Percentiles rank a stretch among this genome's conserved stretches.
phyloP scores from a whole-genome alignment of 1,284 basidiomycete genomes.

The Cryptococcus amylolentus region DNA sequence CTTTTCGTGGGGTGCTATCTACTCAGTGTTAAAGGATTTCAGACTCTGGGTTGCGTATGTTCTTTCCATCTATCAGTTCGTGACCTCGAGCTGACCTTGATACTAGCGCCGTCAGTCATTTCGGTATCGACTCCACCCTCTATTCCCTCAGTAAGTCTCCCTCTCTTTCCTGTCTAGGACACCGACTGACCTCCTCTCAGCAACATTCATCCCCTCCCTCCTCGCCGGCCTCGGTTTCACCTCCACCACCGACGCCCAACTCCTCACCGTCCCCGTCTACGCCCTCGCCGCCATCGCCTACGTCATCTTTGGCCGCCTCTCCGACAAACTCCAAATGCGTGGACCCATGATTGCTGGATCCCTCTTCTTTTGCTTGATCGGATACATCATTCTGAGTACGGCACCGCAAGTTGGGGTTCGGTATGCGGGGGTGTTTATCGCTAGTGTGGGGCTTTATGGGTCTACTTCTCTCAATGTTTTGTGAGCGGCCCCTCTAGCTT shows the following conservation, averaged over 20 bases:
- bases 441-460: slow-evolving; percentile 12
- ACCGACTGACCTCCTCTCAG: background rate
- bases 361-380: slow-evolving; percentile 11
- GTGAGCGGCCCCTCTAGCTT: background rate
- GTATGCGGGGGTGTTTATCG: slow-evolving; percentile 16
- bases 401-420: slow-evolving; percentile 10
- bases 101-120: slow-evolving; percentile 8
- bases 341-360: slow-evolving; percentile 18
- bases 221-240: slow-evolving; percentile 24
- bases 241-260: slow-evolving; percentile 24
- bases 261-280: slow-evolving; percentile 31
- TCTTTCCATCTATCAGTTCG: background rate
- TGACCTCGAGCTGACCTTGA: background rate
- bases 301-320: slow-evolving; percentile 9
- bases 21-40: slow-evolving; percentile 4
- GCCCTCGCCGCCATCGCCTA: slow-evolving; percentile 20
- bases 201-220: slow-evolving; percentile 30
- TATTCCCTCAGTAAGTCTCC: slow-evolving; percentile 8
- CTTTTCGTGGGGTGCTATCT: slow-evolving; percentile 4
- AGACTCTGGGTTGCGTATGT: slow-evolving; percentile 1
- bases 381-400: slow-evolving; percentile 14
- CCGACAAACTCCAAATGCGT: slow-evolving; percentile 18
- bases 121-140: slow-evolving; percentile 9
- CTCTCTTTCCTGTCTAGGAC: background rate
- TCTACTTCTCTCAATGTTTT: slow-evolving; percentile 11